Evolutionary conservation across 2,329 filamentous ascomycete genomes (phyloP).

Genomic region (Cladosporium sp.): DNA sequence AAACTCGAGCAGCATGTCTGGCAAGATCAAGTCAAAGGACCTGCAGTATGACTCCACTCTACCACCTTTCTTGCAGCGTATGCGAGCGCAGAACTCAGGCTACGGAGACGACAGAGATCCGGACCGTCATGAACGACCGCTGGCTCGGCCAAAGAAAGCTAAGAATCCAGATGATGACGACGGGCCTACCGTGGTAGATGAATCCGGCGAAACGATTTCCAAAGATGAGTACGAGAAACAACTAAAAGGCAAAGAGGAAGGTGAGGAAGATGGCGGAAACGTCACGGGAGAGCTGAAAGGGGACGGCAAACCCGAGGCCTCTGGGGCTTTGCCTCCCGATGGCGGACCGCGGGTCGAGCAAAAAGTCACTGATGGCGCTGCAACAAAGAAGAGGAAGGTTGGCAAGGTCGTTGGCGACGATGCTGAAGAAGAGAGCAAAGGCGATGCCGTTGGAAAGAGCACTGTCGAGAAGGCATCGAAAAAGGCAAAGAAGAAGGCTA

Average conservation of each 20-base stretch:
- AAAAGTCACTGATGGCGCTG: conserved; percentile 20
- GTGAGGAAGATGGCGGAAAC: conserved; percentile 8
- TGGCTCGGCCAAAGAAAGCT: conserved; percentile 41
- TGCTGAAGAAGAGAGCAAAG: conserved; percentile 15
- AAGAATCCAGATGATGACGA: conserved; percentile 69
- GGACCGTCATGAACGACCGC: conserved; percentile 39
- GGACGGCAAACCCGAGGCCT: conserved; percentile 17
- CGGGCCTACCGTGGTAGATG: conserved; percentile 67
- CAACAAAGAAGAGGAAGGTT: conserved; percentile 32
- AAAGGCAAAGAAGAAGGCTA: conserved; percentile 30
- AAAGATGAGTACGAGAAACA: conserved; percentile 46
- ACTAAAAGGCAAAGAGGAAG: conserved; percentile 17
- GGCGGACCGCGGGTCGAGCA: conserved; percentile 12
- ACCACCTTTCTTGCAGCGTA: conserved; percentile 41
- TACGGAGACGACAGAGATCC: conserved; percentile 32
- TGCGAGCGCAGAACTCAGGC: conserved; percentile 48
- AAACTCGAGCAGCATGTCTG: conserved; percentile 16
- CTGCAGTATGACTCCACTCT: conserved; percentile 58
- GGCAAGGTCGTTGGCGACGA: conserved; percentile 30
- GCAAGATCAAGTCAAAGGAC: conserved; percentile 58
- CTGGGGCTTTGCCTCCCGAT: conserved; percentile 19
- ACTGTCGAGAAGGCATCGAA: conserved; percentile 18
- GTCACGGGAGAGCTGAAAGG: conserved; percentile 21
- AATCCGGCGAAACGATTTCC: conserved; percentile 56
- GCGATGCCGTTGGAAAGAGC: conserved; percentile 5